These are phyloP conservation scores for Stylonectria norvegica DNA, from an alignment of 2,329 filamentous ascomycete species.

Conservation along the genomic window DNA sequence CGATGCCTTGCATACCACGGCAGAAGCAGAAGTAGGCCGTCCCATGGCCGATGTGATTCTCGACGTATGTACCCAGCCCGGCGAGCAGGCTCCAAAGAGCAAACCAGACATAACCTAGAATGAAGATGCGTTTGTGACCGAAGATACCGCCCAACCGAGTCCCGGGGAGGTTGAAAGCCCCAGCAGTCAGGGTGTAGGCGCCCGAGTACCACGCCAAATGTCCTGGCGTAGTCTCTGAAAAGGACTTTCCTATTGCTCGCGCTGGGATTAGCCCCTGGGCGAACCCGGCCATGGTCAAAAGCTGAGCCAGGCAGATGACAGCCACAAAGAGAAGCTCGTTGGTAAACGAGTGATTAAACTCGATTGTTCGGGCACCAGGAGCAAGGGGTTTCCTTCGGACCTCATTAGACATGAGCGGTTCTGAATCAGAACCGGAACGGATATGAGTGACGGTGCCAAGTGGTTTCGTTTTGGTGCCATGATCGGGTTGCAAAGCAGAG, in stretches of 20 bases:
- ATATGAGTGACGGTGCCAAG: slow-evolving; percentile 21
- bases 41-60: slow-evolving; percentile 8
- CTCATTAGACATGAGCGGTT: slow-evolving; percentile 8
- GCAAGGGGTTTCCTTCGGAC: slow-evolving; percentile 24
- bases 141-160: slow-evolving; percentile 24
- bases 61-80: slow-evolving; percentile 19
- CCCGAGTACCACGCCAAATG: slow-evolving; percentile 24
- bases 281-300: slow-evolving; percentile 22
- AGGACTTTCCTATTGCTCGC: slow-evolving; percentile 18
- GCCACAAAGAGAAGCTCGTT: slow-evolving; percentile 24
- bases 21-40: slow-evolving; percentile 23
- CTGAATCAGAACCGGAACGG: slow-evolving; percentile 18
- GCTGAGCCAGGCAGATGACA: slow-evolving; percentile 25
- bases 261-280: slow-evolving; percentile 23
- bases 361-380: slow-evolving; percentile 20
- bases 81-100: slow-evolving; percentile 25
- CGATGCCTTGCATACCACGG: slow-evolving; percentile 25
- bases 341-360: slow-evolving; percentile 24
- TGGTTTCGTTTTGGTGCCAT: slow-evolving; percentile 12
- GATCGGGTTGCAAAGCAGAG: slow-evolving; percentile 18
- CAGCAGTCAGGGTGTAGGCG: slow-evolving; percentile 21
- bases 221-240: slow-evolving; percentile 17
- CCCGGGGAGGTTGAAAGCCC: slow-evolving; percentile 18
- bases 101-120: slow-evolving; percentile 24
- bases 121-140: slow-evolving; percentile 21